phyloP scores from a whole-genome alignment of 805 yeast species.

The Cyberlindnera mycetangii region DNA sequence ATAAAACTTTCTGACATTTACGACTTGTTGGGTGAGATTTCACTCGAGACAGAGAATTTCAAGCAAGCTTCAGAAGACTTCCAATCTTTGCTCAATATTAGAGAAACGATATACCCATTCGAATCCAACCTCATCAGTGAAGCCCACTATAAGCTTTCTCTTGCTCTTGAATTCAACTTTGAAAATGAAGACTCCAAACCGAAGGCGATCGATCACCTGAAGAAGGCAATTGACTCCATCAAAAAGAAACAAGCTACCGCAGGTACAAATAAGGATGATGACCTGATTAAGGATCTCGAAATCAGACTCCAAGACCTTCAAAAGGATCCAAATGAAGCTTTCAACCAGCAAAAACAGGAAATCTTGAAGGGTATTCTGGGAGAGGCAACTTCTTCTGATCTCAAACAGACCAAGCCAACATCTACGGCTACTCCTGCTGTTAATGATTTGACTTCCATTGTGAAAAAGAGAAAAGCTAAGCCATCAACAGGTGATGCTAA shows the following conservation, averaged over 20 bases:
- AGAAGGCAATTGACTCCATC: constrained; percentile 50
- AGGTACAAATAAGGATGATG: constrained; percentile 41
- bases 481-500: constrained; percentile 14
- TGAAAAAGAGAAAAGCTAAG: constrained; percentile 48
- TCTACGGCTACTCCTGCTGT: constrained; percentile 34
- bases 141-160: constrained; percentile 74
- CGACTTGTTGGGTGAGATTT: constrained; percentile 83
- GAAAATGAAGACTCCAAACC: constrained; percentile 46
- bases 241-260: constrained; percentile 23
- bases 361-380: constrained; percentile 59
- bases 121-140: constrained; percentile 64
- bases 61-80: constrained; percentile 74
- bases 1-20: constrained; percentile 68
- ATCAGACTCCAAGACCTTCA: constrained; percentile 54
- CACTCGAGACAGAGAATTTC: constrained; percentile 87
- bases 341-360: constrained; percentile 48
- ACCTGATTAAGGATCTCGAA: constrained; percentile 52
- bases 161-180: constrained; percentile 72
- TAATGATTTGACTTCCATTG: constrained; percentile 62
- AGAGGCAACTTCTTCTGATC: constrained; percentile 31
- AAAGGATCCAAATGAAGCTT: constrained; percentile 47
- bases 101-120: constrained; percentile 47
- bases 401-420: constrained; percentile 23
- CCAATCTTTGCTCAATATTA: constrained; percentile 50
- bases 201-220: constrained; percentile 53